phyloP scores from a whole-genome alignment of 2,329 filamentous ascomycete species.

The Phoma herbarum region DNA sequence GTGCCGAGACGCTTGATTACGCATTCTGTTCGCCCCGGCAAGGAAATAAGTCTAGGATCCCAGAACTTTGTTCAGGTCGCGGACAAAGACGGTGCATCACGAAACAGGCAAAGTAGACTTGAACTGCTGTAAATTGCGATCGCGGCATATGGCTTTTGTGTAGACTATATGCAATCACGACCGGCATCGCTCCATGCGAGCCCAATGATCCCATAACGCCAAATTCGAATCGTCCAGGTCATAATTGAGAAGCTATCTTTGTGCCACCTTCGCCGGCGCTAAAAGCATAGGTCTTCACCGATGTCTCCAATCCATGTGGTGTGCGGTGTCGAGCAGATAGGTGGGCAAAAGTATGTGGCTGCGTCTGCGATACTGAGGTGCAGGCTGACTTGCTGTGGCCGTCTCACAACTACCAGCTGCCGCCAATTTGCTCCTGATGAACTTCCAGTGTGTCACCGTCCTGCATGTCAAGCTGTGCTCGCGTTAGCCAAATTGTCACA shows the following conservation, averaged over 20 bases:
- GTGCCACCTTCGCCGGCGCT: slow-evolving; percentile 32
- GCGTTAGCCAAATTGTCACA: slow-evolving; percentile 23
- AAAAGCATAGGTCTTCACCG: slow-evolving; percentile 26
- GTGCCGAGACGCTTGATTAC: no score
- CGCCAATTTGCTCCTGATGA: slow-evolving; percentile 97
- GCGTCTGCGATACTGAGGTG: slow-evolving; percentile 7
- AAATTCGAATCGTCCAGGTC: slow-evolving; percentile 39
- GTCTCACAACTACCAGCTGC: slow-evolving; percentile 53
- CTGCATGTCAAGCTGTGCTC: slow-evolving; percentile 85
- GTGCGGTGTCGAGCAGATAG: slow-evolving; percentile 8
- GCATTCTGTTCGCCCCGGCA: no score
- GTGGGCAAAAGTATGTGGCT: slow-evolving; percentile 7
- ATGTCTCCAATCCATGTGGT: slow-evolving; percentile 19
- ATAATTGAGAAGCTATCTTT: slow-evolving; percentile 26
- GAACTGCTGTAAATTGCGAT: slow-evolving; percentile 22
- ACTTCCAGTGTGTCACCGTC: slow-evolving; percentile 97
- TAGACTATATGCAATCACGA: slow-evolving; percentile 39
- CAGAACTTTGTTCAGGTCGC: no score
- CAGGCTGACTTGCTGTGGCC: slow-evolving; percentile 12
- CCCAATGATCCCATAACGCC: slow-evolving; percentile 41
- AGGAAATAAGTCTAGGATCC: no score
- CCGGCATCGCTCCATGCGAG: slow-evolving; percentile 31
- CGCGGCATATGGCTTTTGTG: slow-evolving; percentile 25
- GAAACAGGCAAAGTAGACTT: neutral
- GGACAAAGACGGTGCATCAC: neutral